Conservation (phyloP, 495 filamentous ascomycete genomes). For the Ramalina peruviana region DNA sequence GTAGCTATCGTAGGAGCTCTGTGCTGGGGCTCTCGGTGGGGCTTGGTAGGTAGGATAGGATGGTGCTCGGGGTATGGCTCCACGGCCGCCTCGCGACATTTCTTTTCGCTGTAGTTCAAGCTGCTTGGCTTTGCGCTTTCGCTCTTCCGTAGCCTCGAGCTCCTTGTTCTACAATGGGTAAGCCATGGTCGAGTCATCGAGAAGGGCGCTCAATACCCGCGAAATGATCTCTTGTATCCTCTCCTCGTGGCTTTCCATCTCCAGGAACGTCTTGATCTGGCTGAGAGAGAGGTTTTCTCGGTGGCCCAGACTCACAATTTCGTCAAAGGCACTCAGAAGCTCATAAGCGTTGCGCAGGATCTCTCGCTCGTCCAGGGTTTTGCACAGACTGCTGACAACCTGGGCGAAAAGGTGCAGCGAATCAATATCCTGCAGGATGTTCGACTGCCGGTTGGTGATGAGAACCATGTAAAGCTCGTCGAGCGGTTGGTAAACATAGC, state of each 20-base stretch:
- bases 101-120: conserved; percentile 97
- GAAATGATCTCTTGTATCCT: conserved; percentile 96
- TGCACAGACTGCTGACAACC: conserved; percentile 91
- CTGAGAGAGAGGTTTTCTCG: conserved; percentile 85
- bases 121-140: conserved; percentile 95
- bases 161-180: conserved; percentile 72
- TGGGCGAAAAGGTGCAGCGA: conserved; percentile 94
- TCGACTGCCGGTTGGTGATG: conserved; percentile 97
- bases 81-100: conserved; percentile 44
- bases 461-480: conserved; percentile 99
- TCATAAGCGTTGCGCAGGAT: conserved; percentile 92
- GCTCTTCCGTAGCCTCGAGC: conserved; percentile 90
- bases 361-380: conserved; percentile 86
- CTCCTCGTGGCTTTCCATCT: conserved; percentile 99
- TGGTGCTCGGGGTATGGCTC: conserved; percentile 51
- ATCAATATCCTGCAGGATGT: conserved; percentile 98
- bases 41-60: conserved; percentile 84
- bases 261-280: conserved; percentile 96
- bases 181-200: neutral
- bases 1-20: conserved; percentile 82
- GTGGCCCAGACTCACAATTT: conserved; percentile 88
- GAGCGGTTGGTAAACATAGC: conserved; percentile 96
- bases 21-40: conserved; percentile 52
- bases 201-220: conserved; percentile 41
- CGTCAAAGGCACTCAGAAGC: conserved; percentile 88